Evolutionary conservation across 495 filamentous ascomycete species (phyloP).

Genomic region (Podospora pseudopauciseta): DNA sequence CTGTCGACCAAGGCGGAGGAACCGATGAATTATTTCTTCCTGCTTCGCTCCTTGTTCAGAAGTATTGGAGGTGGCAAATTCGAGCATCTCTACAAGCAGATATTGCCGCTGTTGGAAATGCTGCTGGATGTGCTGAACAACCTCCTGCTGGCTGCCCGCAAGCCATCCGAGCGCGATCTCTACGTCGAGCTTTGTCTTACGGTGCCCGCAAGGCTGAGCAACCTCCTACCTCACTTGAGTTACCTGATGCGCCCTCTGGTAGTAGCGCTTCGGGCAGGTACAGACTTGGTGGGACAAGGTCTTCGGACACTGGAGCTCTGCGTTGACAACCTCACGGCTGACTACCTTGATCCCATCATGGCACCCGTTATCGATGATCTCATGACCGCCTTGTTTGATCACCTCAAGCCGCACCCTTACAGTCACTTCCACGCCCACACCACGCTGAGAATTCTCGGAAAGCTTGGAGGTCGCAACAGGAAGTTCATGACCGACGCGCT

Average conservation of each 20-base stretch:
- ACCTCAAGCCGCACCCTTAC: constrained; percentile 86
- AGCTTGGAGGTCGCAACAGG: constrained; percentile 90
- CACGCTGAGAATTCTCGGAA: constrained; percentile 96
- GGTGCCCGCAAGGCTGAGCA: constrained; percentile 90
- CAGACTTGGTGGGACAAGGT: constrained; percentile 91
- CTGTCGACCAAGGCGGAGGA: constrained; percentile 92
- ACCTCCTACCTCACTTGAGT: constrained; percentile 93
- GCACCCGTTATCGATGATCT: constrained; percentile 96
- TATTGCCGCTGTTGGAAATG: constrained; percentile 93
- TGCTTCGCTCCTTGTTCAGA: constrained; percentile 86
- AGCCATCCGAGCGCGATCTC: constrained; percentile 85
- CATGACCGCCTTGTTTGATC: constrained; percentile 94
- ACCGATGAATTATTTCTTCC: constrained; percentile 97
- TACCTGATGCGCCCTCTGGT: constrained; percentile 97
- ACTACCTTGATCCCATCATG: constrained; percentile 99
- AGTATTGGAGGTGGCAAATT: constrained; percentile 97
- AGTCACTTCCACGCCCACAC: constrained; percentile 97
- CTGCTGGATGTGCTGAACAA: constrained; percentile 96
- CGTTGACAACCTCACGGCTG: constrained; percentile 95
- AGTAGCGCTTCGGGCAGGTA: constrained; percentile 84
- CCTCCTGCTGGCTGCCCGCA: constrained; percentile 79
- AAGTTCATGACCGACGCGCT: constrained; percentile 90
- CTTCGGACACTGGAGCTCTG: constrained; percentile 92
- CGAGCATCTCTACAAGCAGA: constrained; percentile 96
- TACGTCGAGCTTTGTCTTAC: constrained; percentile 97